Conservation (phyloP, 352 stramenopile species). For the Pythium phragmitis region DNA sequence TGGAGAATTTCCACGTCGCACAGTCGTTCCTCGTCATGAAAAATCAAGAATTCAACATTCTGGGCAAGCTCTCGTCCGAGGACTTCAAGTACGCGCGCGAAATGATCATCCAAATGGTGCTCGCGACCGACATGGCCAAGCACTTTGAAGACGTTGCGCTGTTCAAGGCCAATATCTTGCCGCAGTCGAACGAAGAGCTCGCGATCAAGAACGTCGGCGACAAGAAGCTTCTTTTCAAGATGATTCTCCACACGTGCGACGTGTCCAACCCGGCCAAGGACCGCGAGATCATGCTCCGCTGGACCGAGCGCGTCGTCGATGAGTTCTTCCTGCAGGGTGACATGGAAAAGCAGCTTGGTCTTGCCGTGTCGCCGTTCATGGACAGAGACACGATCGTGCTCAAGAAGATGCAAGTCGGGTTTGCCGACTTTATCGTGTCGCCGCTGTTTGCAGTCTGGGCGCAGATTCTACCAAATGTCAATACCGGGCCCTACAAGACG, state of each 20-base stretch:
- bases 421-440: constrained; percentile 93
- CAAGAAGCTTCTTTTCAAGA: constrained; percentile 88
- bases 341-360: constrained; percentile 89
- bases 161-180: constrained; percentile 88
- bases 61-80: constrained; percentile 65
- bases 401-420: constrained; percentile 93
- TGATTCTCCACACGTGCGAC: constrained; percentile 92
- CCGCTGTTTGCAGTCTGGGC: constrained; percentile 87
- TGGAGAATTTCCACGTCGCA: constrained; percentile 89
- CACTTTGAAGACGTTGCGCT: constrained; percentile 87
- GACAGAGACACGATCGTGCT: constrained; percentile 90
- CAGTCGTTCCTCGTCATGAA: constrained; percentile 91
- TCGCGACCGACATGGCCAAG: constrained; percentile 90
- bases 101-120: constrained; percentile 90
- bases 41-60: constrained; percentile 80
- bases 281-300: constrained; percentile 86
- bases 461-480: constrained; percentile 76
- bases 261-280: constrained; percentile 94
- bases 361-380: constrained; percentile 93
- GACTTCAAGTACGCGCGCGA: constrained; percentile 87
- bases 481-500: constrained; percentile 59
- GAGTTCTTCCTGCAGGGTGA: constrained; percentile 97
- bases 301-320: constrained; percentile 92
- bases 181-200: constrained; percentile 57
- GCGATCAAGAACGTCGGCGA: constrained; percentile 82